A percentile compares a stretch with the other conserved stretches of the same genome.
phyloP scores from a whole-genome alignment of 2,329 filamentous ascomycete genomes.

The Cryphonectria naterciae region DNA sequence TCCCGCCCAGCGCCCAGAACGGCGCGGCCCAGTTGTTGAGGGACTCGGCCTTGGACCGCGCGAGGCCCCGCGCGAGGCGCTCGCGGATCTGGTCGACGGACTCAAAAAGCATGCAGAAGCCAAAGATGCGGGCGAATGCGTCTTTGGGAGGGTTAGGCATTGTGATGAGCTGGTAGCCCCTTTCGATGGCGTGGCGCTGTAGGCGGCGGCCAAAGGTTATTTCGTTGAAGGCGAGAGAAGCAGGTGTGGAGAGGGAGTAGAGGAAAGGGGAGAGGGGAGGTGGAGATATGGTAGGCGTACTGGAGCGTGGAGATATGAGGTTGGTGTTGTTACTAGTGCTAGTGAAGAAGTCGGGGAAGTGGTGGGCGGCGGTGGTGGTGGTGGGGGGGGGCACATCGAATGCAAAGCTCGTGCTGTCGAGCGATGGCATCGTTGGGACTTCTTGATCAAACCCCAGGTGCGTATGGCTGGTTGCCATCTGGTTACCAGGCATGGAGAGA shows the following conservation, averaged over 20 bases:
- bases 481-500: conserved; percentile 17
- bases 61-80: conserved; percentile 13
- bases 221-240: conserved; percentile 66
- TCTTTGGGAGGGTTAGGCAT: conserved; percentile 35
- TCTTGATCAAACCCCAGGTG: conserved; percentile 44
- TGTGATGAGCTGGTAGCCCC: conserved; percentile 61
- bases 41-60: conserved; percentile 14
- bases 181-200: conserved; percentile 67
- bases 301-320: conserved; percentile 25
- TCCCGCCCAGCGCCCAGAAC: conserved; percentile 27
- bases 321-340: conserved; percentile 22
- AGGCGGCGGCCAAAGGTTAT: conserved; percentile 71
- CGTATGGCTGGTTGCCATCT: conserved; percentile 16
- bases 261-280: conserved; percentile 36
- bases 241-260: conserved; percentile 47
- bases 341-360: conserved; percentile 31
- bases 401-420: conserved; percentile 59
- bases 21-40: conserved; percentile 27
- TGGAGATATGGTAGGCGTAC: conserved; percentile 30
- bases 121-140: conserved; percentile 21
- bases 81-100: conserved; percentile 27
- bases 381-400: conserved; percentile 41
- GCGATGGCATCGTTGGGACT: conserved; percentile 54
- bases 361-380: conserved; percentile 24
- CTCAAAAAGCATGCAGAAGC: conserved; percentile 30